phyloP scores from a whole-genome alignment of 257 asterid genomes.

The Solanum microdontum region DNA sequence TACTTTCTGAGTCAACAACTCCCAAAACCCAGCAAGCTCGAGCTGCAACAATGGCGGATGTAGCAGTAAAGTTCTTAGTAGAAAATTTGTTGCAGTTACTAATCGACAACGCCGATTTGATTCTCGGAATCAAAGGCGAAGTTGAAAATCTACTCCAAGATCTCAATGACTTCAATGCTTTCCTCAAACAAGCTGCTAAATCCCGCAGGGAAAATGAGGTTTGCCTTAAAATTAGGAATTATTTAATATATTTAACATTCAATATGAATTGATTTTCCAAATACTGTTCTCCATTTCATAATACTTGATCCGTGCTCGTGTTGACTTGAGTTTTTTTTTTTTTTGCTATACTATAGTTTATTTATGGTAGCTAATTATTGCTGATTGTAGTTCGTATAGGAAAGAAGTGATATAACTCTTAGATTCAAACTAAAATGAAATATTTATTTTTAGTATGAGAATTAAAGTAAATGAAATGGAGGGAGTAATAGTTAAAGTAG shows the following conservation, averaged over 20 bases:
- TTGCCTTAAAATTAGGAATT: not conserved
- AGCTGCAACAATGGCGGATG: not conserved
- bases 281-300: not conserved
- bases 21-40: not conserved
- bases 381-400: not conserved
- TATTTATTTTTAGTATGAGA: too few relatives aligned
- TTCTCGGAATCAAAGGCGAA: not conserved
- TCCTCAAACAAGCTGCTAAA: not conserved
- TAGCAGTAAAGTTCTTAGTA: not conserved
- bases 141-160: not conserved
- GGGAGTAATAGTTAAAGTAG: not conserved
- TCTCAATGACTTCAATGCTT: not conserved
- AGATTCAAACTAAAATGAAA: too few relatives aligned
- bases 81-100: conserved; percentile 25
- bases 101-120: not conserved
- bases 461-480: not conserved
- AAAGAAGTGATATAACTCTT: not conserved
- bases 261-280: not conserved
- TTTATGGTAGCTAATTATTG: not conserved
- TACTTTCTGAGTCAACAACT: not conserved
- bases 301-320: rapidly evolving
- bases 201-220: not conserved
- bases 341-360: not conserved
- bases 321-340: not conserved
- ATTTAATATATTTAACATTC: not conserved